Conservation (phyloP, 768 basidiomycete genomes). For the Amylocystis lapponica region DNA sequence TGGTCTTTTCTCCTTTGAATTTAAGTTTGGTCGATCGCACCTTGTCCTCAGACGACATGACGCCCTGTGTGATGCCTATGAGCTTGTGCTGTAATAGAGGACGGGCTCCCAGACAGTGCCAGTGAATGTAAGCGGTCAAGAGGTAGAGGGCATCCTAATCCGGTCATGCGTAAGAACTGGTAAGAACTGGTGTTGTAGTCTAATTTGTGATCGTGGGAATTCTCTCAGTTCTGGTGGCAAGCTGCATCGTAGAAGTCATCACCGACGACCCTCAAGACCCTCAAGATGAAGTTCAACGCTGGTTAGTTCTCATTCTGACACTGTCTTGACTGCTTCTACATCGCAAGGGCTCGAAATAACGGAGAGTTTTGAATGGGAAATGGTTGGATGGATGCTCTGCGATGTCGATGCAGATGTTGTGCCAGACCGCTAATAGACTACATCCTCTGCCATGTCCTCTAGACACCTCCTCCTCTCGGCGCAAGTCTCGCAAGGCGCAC, state of each 20-base stretch:
- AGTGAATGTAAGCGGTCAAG: background rate
- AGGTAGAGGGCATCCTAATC: background rate
- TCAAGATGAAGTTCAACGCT: slow-evolving; percentile 81
- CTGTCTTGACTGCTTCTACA: slow-evolving; percentile 15
- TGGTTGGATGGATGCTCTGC: slow-evolving; percentile 48
- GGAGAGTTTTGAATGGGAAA: slow-evolving; percentile 25
- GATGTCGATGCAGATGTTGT: slow-evolving; percentile 35
- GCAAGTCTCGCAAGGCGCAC: slow-evolving; percentile 98
- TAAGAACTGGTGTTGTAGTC: background rate
- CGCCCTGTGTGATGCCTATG: background rate
- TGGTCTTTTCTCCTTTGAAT: slow-evolving; percentile 84
- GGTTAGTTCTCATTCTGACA: slow-evolving; percentile 48
- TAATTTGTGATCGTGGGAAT: slow-evolving; percentile 1
- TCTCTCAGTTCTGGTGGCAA: background rate
- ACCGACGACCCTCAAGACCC: slow-evolving; percentile 44
- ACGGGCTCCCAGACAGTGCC: no score
- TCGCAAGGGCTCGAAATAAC: slow-evolving; percentile 20
- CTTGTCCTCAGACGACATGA: slow-evolving; percentile 36
- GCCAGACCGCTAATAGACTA: no score
- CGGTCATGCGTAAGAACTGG: no score
- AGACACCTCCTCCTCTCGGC: slow-evolving; percentile 91
- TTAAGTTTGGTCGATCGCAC: slow-evolving; percentile 72
- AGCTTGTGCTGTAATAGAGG: background rate
- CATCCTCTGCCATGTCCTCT: slow-evolving; percentile 25
- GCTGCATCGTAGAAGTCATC: background rate